Evolutionary conservation across 2,329 filamentous ascomycete species (phyloP), one percentile per base, ranked within the genome.

Genomic region (Claviceps lovelessii): DNA sequence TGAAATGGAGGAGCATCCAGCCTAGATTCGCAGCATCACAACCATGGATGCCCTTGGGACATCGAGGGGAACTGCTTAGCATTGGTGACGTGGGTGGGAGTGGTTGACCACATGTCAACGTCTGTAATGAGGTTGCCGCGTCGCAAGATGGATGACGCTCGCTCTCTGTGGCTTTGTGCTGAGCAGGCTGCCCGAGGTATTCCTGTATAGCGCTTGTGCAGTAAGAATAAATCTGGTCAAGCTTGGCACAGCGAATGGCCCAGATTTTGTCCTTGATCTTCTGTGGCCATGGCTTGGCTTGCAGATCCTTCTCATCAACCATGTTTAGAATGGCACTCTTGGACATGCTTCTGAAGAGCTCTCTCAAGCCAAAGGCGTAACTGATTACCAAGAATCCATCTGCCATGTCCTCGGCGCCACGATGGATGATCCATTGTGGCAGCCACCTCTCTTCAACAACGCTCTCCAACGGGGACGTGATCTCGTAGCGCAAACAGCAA

Each of bases 1-100:
- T 73, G 53, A 73, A 75, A 0, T 73, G 65, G n/a, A 77, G 66
- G 72, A 79, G 76, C 39, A 78, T 60, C 75, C 76, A 80, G 3
- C 77, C 77, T 0, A 80, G 66, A 53, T 76, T 78, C 0, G 71
- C 71, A 0, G 76, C 75, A 57, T 80, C 77, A 54, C 77, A 80
- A 60, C 67, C 65, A 54, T 74, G 75, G 54, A 70, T 75, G 0
- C 74, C 73, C 55, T 70, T 75, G 17, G 75, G 74, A 55, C 77
- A 80, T 39, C 76, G 69, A 3, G 75, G 69, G 0, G 62, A 66
- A 37, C 66, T 70, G 1, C 68, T 72, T 4, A 75, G 58, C 17
- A 60, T 54, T 19, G 59, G 58, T 5, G 59, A 58, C 9, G 58
- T 56, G 11, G 56, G 7, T 50, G 5, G 53, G 5, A 3, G 50